Base-by-base conservation (phyloP, 2,329 filamentous ascomycete species). In the Aspergillus hortae region DNA sequence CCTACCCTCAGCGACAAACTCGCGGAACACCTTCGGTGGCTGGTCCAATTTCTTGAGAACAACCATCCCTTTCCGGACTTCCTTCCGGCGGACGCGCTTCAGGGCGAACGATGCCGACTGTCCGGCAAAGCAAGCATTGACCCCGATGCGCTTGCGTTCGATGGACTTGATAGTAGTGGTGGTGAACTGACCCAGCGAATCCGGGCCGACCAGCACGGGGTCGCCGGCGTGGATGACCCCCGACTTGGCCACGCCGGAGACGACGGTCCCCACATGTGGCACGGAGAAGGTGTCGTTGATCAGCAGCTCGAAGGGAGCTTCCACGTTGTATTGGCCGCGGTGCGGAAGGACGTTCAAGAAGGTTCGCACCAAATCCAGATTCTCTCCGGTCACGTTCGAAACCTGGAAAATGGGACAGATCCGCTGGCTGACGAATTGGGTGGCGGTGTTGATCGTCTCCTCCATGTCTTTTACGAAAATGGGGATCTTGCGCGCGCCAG, bases 281-380 rank as follows among this genome's bases (percentile, higher is more conserved):
- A 99, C 94, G 0, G 92, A 96, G 79, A 97, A 99, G 0, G 90
- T 97, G 68, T 99, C 94, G 67, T 97, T 99, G 58, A 99, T 83
- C 54, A 95, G 87, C 61, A 97, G 96, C 67, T 97, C 94, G 59
- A 97, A 95, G 0, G 92, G 87, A 0, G 89, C 90, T 44, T 90
- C 86, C 15, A 86, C 80, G 67, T 97, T 89, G 69, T 97, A 97
- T 55, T 92, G 89, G 46, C 92, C 92, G 61, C 96, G 90, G 61
- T 96, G 92, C 1, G 94, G 94, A 3, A 99, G 80, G 55, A 97
- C 95, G 64, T 97, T 97, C 49, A 99, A 76, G 70, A 99, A 99
- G 0, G 87, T 89, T 49, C 92, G 87, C 4, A 99, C 91, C 4
- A 96, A 80, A 57, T 96, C 89, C 43, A 99, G 80, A 55, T 89